Evolutionary conservation across 2,329 filamentous ascomycete genomes (phyloP).

Genomic region (Penicillium palitans): DNA sequence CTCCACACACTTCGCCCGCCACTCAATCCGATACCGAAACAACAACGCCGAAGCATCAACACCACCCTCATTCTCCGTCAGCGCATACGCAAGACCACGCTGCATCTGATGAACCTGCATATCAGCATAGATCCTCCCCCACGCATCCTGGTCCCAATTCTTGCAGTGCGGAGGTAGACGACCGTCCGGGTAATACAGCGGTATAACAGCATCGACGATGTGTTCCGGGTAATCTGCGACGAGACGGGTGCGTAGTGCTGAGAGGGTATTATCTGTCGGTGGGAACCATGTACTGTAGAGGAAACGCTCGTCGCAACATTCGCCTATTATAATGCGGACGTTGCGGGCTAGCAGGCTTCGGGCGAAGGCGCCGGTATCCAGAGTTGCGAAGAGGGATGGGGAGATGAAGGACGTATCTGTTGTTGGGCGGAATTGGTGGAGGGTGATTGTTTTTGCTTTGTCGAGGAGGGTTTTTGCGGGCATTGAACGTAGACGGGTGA

Average conservation of each 20-base stretch:
- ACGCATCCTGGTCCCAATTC: conserved; percentile 52
- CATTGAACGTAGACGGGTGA: conserved; percentile 46
- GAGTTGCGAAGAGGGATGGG: conserved; percentile 44
- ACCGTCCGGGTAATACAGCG: conserved; percentile 45
- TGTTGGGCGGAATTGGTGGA: conserved; percentile 57
- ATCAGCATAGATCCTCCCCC: conserved; percentile 57
- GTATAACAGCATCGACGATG: conserved; percentile 47
- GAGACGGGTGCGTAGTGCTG: conserved; percentile 48
- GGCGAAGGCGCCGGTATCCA: conserved; percentile 53
- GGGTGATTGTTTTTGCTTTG: conserved; percentile 44
- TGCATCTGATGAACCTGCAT: conserved; percentile 57
- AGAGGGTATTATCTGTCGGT: conserved; percentile 43
- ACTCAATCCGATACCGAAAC: conserved; percentile 57
- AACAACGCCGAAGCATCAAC: conserved; percentile 46
- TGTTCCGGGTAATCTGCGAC: conserved; percentile 54
- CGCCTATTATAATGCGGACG: conserved; percentile 54
- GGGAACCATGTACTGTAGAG: conserved; percentile 55
- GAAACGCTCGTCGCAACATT: conserved; percentile 56
- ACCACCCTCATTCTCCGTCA: conserved; percentile 42
- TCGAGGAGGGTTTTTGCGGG: conserved; percentile 44
- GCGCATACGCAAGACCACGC: conserved; percentile 51
- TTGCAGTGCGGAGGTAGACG: conserved; percentile 42
- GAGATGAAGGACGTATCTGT: conserved; percentile 53
- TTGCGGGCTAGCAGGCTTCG: conserved; percentile 45
- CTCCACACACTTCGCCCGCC: conserved; percentile 52